These are phyloP conservation scores for Fusarium continuum DNA, from an alignment of 2,329 filamentous ascomycete species.

Conservation along the genomic window DNA sequence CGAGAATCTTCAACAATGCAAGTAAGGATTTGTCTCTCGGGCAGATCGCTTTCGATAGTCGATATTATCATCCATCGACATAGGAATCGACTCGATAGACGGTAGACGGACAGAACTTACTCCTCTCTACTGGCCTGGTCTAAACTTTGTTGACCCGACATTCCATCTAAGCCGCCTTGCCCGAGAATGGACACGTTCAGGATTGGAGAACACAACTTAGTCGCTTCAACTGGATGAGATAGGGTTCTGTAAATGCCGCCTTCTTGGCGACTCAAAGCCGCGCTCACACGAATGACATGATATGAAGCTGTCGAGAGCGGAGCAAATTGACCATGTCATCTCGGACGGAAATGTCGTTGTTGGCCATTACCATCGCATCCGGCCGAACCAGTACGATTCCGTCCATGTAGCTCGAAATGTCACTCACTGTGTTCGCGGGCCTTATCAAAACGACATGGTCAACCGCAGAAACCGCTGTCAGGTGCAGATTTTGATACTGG, in stretches of 20 bases:
- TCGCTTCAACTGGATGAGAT: background rate
- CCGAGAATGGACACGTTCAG: constrained; percentile 12
- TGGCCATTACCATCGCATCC: constrained; percentile 30
- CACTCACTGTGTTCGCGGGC: constrained; percentile 26
- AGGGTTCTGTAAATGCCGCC: background rate
- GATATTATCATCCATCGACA: background rate
- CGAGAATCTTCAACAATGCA: constrained; percentile 22
- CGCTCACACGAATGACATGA: constrained; percentile 5
- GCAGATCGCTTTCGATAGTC: background rate
- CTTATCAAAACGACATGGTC: constrained; percentile 24
- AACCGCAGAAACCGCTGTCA: constrained; percentile 16
- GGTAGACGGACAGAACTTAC: background rate
- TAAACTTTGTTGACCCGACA: constrained; percentile 8
- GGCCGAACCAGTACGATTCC: constrained; percentile 28
- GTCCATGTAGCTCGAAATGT: constrained; percentile 21
- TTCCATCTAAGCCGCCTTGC: constrained; percentile 19
- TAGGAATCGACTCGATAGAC: background rate
- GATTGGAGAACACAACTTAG: background rate
- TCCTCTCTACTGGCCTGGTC: constrained; percentile 6
- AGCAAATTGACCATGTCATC: constrained; percentile 26
- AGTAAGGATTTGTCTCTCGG: constrained; percentile 3
- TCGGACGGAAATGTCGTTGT: constrained; percentile 29
- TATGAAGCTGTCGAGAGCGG: constrained; percentile 21
- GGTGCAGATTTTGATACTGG: constrained; percentile 36
- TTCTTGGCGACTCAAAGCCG: constrained; percentile 12